Percentiles rank a stretch among this genome's conserved stretches.
Evolutionary conservation across 495 filamentous ascomycete species (phyloP).

Genomic region (Pseudevernia furfuracea): DNA sequence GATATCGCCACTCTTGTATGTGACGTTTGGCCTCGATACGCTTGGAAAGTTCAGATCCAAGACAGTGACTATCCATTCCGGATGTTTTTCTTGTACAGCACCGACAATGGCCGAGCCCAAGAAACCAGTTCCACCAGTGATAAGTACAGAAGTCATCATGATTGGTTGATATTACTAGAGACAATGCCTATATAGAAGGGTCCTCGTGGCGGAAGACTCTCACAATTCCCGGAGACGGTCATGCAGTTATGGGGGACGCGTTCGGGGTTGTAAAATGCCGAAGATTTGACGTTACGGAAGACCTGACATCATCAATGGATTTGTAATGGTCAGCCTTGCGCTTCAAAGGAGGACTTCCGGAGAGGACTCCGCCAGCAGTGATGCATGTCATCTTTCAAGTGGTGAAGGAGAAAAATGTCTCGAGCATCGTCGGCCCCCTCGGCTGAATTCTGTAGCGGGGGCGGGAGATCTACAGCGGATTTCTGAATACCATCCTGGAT

Average conservation of each 20-base stretch:
- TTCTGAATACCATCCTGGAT: too few species aligned
- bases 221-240: background rate
- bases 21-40: constrained; percentile 26
- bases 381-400: background rate
- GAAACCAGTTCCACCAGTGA: constrained; percentile 51
- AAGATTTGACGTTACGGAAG: background rate
- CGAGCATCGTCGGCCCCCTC: too few species aligned
- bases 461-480: background rate
- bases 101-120: constrained; percentile 40
- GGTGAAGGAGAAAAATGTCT: too few species aligned
- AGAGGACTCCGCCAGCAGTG: background rate
- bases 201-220: background rate
- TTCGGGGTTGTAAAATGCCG: background rate
- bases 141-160: constrained; percentile 32
- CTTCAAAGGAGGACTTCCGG: background rate
- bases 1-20: constrained; percentile 37
- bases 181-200: background rate
- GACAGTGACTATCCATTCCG: constrained; percentile 38
- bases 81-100: constrained; percentile 38
- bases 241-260: background rate
- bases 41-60: constrained; percentile 37
- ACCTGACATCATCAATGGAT: background rate
- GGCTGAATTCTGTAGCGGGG: too few species aligned
- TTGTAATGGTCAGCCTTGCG: background rate
- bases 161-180: background rate